These are phyloP conservation scores for Penicillium samsonianum DNA, from an alignment of 495 filamentous ascomycete species.

Conservation along the genomic window DNA sequence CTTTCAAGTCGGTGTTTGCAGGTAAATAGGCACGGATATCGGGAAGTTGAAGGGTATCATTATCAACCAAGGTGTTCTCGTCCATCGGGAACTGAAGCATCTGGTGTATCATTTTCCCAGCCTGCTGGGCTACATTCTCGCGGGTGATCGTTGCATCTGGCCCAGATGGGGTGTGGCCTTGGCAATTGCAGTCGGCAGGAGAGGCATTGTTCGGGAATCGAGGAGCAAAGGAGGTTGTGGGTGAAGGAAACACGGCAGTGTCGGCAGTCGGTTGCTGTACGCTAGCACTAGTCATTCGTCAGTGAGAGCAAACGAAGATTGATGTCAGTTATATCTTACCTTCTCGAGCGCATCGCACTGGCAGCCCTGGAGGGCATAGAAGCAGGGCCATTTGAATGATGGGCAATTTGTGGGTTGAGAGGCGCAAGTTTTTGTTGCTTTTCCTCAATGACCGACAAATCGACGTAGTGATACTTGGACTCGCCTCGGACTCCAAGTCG, in stretches of 20 bases:
- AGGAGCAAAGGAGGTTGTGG: slow-evolving; percentile 45
- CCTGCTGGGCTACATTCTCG: slow-evolving; percentile 46
- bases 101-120: slow-evolving; percentile 60
- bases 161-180: slow-evolving; percentile 19
- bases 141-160: slow-evolving; percentile 36
- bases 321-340: slow-evolving; percentile 27
- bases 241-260: slow-evolving; percentile 69
- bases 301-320: slow-evolving; percentile 12
- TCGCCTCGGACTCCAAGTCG: slow-evolving; percentile 91
- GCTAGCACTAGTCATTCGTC: slow-evolving; percentile 33
- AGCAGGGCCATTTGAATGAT: slow-evolving; percentile 21
- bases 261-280: slow-evolving; percentile 58
- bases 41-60: slow-evolving; percentile 74
- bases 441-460: slow-evolving; percentile 67
- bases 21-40: slow-evolving; percentile 77
- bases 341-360: slow-evolving; percentile 37
- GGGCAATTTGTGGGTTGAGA: slow-evolving; percentile 30
- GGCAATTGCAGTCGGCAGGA: slow-evolving; percentile 34
- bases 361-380: slow-evolving; percentile 25
- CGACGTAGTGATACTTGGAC: slow-evolving; percentile 98
- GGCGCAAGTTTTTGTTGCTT: slow-evolving; percentile 43
- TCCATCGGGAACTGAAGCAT: slow-evolving; percentile 65
- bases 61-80: slow-evolving; percentile 53
- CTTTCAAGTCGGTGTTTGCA: slow-evolving; percentile 71
- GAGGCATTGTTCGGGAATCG: slow-evolving; percentile 29